Evolutionary conservation across 345 rosid genomes (phyloP).

Genomic region (Brassica nigra): DNA sequence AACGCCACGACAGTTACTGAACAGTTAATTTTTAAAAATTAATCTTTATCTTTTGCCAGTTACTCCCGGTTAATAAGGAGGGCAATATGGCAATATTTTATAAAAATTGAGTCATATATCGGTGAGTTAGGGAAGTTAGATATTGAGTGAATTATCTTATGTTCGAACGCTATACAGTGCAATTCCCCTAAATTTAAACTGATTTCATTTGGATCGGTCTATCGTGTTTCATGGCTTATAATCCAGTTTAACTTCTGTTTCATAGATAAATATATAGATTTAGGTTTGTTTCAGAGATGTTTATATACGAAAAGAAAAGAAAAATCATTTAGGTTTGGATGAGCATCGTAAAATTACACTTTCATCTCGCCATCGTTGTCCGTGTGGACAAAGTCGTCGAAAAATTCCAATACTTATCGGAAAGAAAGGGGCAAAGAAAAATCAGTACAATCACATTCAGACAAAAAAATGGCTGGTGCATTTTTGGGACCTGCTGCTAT

Average conservation of each 20-base stretch:
- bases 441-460: slow-evolving; percentile 9
- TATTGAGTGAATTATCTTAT: too few species aligned
- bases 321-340: background rate
- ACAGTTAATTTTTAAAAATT: too few species aligned
- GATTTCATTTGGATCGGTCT: background rate
- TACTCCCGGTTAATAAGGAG: too few species aligned
- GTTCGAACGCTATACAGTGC: too few species aligned
- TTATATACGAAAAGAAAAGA: background rate
- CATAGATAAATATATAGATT: background rate
- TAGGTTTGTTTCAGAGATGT: background rate
- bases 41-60: too few species aligned
- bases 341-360: background rate
- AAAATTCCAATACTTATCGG: slow-evolving; percentile 19
- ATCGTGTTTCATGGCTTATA: background rate
- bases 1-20: too few species aligned
- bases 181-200: background rate
- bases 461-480: slow-evolving; percentile 18
- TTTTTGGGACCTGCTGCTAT: background rate
- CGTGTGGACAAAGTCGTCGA: slow-evolving; percentile 20
- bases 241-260: background rate
- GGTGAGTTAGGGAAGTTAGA: too few species aligned
- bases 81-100: too few species aligned
- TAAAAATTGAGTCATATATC: too few species aligned
- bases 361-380: background rate
- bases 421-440: slow-evolving; percentile 2